Evolutionary conservation across 441 rosid species (phyloP), one percentile per base, ranked within the genome.

Genomic region (Arabidopsis lyrata): DNA sequence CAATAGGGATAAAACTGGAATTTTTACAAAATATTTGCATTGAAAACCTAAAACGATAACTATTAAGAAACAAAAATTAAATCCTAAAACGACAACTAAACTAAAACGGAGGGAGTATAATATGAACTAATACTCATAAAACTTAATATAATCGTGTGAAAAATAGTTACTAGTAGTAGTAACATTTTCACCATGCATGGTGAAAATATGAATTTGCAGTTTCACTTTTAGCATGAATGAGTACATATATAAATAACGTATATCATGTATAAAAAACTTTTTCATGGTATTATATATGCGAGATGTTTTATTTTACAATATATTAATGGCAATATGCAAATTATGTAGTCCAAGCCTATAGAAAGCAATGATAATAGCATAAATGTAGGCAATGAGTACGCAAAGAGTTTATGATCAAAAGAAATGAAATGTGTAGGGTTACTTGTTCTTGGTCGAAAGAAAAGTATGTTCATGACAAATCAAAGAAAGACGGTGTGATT

Each of bases 381-480:
- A 77, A 72, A 66, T 60, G 73, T 68, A 66, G 73, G 85, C 78
- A 83, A 83, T 78, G 77, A 80, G 78, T 77, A 65, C 67, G 41
- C 69, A 49, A 63, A 35, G 80, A 34, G 74, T 55, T 68, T 61
- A 39, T 62, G 77, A 74, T 80, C 54, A 72, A 74, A 74, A 77
- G 70, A 69, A 78, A 66, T 68, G 56, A 42, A 48, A 74, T 67
- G 80, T 76, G 85, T 83, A 86, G 91, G 86, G 83, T 64, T 78
- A 48, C 66, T 34, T 59, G 52, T 64, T 78, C 55, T 66, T 63
- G 56, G 69, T 74, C 78, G 63, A 75, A 81, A 81, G 70, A 35
- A 56, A 57, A 74, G 74, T 34, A 62, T 73, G 57, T 39, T 70
- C 59, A 55, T 38, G 61, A 38, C 75, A 75, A 66, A 68, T 73